Conservation (phyloP, 179 eudicot species). For the Vitellaria paradoxa region DNA sequence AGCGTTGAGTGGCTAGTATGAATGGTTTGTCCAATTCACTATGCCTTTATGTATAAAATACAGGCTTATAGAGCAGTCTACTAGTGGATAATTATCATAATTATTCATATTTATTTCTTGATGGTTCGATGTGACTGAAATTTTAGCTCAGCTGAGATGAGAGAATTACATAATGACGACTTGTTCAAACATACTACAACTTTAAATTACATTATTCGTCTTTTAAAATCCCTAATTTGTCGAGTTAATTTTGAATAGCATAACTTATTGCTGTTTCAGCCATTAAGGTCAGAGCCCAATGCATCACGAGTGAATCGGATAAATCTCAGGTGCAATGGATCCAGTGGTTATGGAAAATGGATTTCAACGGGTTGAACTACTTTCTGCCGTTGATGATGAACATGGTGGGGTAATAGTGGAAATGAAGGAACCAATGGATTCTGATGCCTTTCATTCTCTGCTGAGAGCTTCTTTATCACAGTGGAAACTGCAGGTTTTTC, state of each 20-base stretch:
- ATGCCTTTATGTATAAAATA: not conserved
- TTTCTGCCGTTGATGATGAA: slow-evolving; percentile 55
- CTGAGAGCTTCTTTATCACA: slow-evolving; percentile 61
- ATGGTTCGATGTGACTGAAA: not conserved
- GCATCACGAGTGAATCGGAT: not conserved
- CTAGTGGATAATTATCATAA: not conserved
- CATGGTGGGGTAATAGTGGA: slow-evolving; percentile 69
- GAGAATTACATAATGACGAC: not conserved
- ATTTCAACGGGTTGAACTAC: slow-evolving; percentile 26
- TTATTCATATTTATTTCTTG: not conserved
- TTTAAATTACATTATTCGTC: not conserved
- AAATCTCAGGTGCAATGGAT: slow-evolving; percentile 24
- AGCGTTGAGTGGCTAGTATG: not conserved
- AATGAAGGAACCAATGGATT: slow-evolving; percentile 61
- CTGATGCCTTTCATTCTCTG: slow-evolving; percentile 33
- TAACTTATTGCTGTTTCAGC: not conserved
- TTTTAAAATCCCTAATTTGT: not conserved
- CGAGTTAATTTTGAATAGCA: not conserved
- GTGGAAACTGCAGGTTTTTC: slow-evolving; percentile 67
- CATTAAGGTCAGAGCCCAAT: not conserved
- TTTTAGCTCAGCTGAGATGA: slow-evolving; percentile 6
- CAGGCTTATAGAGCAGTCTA: not conserved
- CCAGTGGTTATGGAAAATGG: slow-evolving; percentile 37
- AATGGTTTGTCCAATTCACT: not conserved
- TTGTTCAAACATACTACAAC: not conserved